phyloP scores from a whole-genome alignment of 805 yeast genomes.

The Metschnikowia anglica region DNA sequence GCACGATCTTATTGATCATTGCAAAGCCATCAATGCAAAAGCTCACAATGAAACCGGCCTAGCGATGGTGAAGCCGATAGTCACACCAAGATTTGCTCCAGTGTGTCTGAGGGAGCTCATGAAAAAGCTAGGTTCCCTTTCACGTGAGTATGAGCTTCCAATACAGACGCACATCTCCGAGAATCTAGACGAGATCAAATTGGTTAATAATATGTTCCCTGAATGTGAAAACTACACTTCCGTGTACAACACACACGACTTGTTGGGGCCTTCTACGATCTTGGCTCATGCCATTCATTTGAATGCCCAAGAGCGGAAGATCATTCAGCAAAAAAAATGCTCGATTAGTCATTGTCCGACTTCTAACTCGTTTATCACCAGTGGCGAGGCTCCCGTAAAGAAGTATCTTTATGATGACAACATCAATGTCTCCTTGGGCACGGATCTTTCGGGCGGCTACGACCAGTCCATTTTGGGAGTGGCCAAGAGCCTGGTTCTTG shows the following conservation, averaged over 20 bases:
- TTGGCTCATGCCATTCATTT: conserved; percentile 90
- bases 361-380: conserved; percentile 80
- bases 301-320: conserved; percentile 56
- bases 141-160: conserved; percentile 52
- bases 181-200: conserved; percentile 67
- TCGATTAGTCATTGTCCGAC: conserved; percentile 94
- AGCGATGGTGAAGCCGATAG: conserved; percentile 60
- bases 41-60: conserved; percentile 26
- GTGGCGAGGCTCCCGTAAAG: conserved; percentile 86
- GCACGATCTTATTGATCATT: conserved; percentile 52
- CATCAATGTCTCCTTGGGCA: conserved; percentile 70
- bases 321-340: conserved; percentile 53
- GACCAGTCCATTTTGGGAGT: conserved; percentile 40
- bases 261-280: conserved; percentile 66
- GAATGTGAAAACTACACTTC: conserved; percentile 65
- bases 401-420: conserved; percentile 52
- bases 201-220: conserved; percentile 76
- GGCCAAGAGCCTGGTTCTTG: conserved; percentile 35
- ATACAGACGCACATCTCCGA: conserved; percentile 93
- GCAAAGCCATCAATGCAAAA: conserved; percentile 52
- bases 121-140: conserved; percentile 57
- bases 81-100: conserved; percentile 95
- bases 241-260: conserved; percentile 65
- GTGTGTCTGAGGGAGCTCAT: conserved; percentile 69
- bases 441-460: conserved; percentile 45